Percentiles rank a stretch among this genome's conserved stretches.
Evolutionary conservation across 2,329 filamentous ascomycete genomes (phyloP).

Genomic region (Zasmidium angulare): DNA sequence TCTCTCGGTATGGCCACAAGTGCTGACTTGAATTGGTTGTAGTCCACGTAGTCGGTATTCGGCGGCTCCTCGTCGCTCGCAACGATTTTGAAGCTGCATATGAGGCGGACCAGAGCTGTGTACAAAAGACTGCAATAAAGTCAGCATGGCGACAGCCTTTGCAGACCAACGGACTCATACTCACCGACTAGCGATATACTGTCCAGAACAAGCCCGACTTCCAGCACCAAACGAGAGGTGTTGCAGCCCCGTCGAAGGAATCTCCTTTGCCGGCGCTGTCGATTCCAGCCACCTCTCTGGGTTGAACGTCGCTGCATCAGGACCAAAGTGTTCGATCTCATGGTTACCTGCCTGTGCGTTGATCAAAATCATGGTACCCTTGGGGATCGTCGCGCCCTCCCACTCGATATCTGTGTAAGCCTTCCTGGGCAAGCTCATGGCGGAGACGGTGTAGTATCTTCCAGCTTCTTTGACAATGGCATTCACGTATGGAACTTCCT

Average conservation of each 20-base stretch:
- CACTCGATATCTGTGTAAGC: conserved; percentile 49
- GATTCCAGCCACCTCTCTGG: conserved; percentile 51
- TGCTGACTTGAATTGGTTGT: conserved; percentile 61
- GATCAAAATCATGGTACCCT: conserved; percentile 56
- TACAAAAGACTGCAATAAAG: conserved; percentile 44
- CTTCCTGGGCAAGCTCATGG: conserved; percentile 55
- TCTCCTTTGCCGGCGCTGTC: conserved; percentile 38
- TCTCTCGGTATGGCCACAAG: conserved; percentile 60
- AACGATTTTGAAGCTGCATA: conserved; percentile 53
- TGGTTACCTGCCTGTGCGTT: conserved; percentile 58
- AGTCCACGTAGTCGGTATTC: conserved; percentile 63
- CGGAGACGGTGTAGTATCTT: conserved; percentile 54
- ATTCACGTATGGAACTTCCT: conserved; percentile 43
- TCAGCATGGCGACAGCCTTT: conserved; percentile 6
- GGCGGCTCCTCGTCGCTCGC: conserved; percentile 52
- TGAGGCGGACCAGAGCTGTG: conserved; percentile 49
- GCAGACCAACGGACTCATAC: neutral
- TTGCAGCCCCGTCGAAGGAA: conserved; percentile 28
- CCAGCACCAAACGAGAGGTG: conserved; percentile 56
- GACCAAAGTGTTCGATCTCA: conserved; percentile 52
- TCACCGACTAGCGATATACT: conserved; percentile 48
- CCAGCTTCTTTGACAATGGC: conserved; percentile 55
- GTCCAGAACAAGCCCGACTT: conserved; percentile 53
- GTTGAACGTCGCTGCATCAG: conserved; percentile 47
- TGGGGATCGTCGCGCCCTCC: conserved; percentile 53